A percentile compares a stretch with the other conserved stretches of the same genome.
phyloP scores from a whole-genome alignment of 768 basidiomycete genomes.

The Galerina sulciceps region DNA sequence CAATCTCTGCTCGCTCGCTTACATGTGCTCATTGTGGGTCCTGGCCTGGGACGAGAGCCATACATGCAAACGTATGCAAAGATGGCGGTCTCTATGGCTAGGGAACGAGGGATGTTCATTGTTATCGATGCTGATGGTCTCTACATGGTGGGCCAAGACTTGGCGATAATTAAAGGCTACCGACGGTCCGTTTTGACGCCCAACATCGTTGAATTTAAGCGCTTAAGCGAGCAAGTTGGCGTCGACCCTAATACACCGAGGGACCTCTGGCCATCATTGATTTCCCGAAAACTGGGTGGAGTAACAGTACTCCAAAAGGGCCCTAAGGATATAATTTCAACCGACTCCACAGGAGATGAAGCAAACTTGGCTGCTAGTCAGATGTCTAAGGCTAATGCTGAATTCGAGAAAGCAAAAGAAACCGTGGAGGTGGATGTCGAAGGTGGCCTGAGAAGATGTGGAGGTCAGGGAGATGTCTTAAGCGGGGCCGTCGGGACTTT shows the following conservation, averaged over 20 bases:
- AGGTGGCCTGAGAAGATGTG: constrained; percentile 91
- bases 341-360: constrained; percentile 64
- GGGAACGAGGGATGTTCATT: constrained; percentile 78
- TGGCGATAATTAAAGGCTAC: constrained; percentile 80
- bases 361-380: constrained; percentile 49
- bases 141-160: constrained; percentile 78
- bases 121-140: constrained; percentile 96
- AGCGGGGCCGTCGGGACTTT: constrained; percentile 88
- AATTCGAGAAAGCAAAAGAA: constrained; percentile 59
- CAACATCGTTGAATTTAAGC: constrained; percentile 91
- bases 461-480: constrained; percentile 95
- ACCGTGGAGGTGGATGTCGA: constrained; percentile 66
- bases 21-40: constrained; percentile 92
- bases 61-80: constrained; percentile 90
- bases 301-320: constrained; percentile 94
- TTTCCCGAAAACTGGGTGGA: constrained; percentile 81
- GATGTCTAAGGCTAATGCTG: constrained; percentile 44
- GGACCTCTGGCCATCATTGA: constrained; percentile 62
- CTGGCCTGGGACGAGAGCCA: constrained; percentile 88
- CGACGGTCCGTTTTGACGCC: constrained; percentile 89
- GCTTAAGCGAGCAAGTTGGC: constrained; percentile 77
- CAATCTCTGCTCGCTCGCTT: constrained; percentile 79
- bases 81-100: constrained; percentile 75
- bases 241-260: constrained; percentile 56
- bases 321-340: constrained; percentile 77